A percentile compares a stretch with the other conserved stretches of the same genome.
phyloP scores from a whole-genome alignment of 2,329 filamentous ascomycete genomes.

The Venturia nashicola region DNA sequence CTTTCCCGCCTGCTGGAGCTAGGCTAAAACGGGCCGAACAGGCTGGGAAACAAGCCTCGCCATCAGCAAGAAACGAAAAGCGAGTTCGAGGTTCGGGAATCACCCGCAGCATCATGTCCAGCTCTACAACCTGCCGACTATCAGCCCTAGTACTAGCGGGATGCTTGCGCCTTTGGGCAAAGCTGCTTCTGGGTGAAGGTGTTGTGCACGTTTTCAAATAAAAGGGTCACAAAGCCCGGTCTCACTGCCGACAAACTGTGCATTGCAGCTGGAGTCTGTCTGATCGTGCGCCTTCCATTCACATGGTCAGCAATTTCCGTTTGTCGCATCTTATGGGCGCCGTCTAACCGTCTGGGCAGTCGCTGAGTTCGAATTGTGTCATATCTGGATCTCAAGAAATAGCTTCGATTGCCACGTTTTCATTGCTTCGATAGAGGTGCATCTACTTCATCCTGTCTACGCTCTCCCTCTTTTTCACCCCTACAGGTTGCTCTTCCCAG shows the following conservation, averaged over 20 bases:
- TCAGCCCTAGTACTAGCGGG: too few species aligned
- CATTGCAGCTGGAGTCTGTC: background rate
- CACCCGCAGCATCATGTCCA: too few species aligned
- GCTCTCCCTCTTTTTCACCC: background rate
- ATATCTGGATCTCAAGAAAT: background rate
- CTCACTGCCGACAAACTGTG: too few species aligned
- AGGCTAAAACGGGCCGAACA: background rate
- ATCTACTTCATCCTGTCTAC: too few species aligned
- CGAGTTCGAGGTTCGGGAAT: too few species aligned
- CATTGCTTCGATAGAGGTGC: too few species aligned
- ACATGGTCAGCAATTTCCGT: background rate
- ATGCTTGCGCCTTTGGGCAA: too few species aligned
- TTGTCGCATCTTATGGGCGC: background rate
- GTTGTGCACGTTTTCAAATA: too few species aligned
- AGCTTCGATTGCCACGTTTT: background rate
- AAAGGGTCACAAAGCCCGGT: too few species aligned
- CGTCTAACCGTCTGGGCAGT: background rate
- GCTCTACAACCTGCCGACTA: background rate
- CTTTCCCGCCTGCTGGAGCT: background rate
- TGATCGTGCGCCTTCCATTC: background rate
- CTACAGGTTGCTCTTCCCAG: slow-evolving; percentile 6
- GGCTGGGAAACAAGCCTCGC: background rate
- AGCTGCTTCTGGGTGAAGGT: too few species aligned
- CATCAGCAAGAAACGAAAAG: background rate
- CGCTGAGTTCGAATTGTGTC: background rate